Percentiles rank a stretch among this genome's conserved stretches.
These are phyloP conservation scores for Trametes sp. DNA, from an alignment of 1,284 basidiomycete genomes.

Conservation along the genomic window DNA sequence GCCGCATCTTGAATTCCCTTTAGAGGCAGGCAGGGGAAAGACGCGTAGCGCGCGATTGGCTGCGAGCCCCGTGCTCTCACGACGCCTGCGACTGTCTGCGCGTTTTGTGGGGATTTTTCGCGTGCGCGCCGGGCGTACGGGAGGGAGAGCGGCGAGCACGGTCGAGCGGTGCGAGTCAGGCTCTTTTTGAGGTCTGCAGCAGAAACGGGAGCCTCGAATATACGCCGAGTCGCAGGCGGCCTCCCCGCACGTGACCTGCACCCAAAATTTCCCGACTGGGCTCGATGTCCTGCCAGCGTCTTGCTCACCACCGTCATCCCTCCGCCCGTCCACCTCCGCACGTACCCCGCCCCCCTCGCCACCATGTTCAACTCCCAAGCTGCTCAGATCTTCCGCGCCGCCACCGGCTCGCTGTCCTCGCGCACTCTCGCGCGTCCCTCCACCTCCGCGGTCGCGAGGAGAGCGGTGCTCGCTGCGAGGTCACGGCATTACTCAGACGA, in stretches of 20 bases:
- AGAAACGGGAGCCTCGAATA: slow-evolving; percentile 9
- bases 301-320: slow-evolving; percentile 36
- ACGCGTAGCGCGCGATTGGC: slow-evolving; percentile 31
- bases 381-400: slow-evolving; percentile 62
- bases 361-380: slow-evolving; percentile 59
- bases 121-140: slow-evolving; percentile 17
- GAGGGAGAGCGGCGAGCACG: slow-evolving; percentile 12
- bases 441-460: slow-evolving; percentile 35
- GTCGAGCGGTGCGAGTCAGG: slow-evolving; percentile 21
- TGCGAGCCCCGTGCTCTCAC: slow-evolving; percentile 22
- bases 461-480: slow-evolving; percentile 33
- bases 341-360: slow-evolving; percentile 27
- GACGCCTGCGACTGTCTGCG: slow-evolving; percentile 11
- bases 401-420: slow-evolving; percentile 60
- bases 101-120: slow-evolving; percentile 10
- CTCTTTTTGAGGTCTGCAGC: not conserved
- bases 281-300: slow-evolving; percentile 30
- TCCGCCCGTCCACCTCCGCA: slow-evolving; percentile 24
- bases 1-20: slow-evolving; percentile 39
- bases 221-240: slow-evolving; percentile 13
- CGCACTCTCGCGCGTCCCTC: slow-evolving; percentile 50
- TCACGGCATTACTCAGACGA: slow-evolving; percentile 60
- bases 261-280: slow-evolving; percentile 33
- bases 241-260: slow-evolving; percentile 28
- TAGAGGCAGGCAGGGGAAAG: slow-evolving; percentile 34